A percentile compares a stretch with the other conserved stretches of the same genome.
These are phyloP conservation scores for Suillus hirtellus DNA, from an alignment of 768 basidiomycete genomes.

Conservation along the genomic window DNA sequence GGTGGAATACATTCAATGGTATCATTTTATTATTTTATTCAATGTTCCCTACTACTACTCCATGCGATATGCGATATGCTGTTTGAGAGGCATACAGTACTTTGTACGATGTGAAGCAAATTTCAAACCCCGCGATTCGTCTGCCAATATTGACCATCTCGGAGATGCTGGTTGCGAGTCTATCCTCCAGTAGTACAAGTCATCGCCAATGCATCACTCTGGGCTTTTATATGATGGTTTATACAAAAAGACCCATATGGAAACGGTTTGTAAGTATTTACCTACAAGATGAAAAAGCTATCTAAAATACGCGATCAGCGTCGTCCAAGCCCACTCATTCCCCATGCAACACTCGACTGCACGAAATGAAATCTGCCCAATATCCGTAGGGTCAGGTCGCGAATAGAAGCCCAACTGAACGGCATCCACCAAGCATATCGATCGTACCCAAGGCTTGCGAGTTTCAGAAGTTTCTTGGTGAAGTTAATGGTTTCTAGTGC, in stretches of 20 bases:
- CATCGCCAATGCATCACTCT: not conserved
- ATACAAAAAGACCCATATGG: too few relatives aligned
- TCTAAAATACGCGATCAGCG: slow-evolving; percentile 12
- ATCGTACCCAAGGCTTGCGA: slow-evolving; percentile 26
- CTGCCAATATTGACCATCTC: too few relatives aligned
- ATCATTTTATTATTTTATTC: too few relatives aligned
- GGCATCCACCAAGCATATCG: slow-evolving; percentile 27
- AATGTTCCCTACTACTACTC: too few relatives aligned
- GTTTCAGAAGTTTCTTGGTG: slow-evolving; percentile 36
- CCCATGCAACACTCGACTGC: slow-evolving; percentile 23
- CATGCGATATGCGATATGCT: too few relatives aligned
- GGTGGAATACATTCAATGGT: too few relatives aligned
- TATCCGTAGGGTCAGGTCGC: slow-evolving; percentile 27
- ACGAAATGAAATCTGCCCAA: slow-evolving; percentile 22
- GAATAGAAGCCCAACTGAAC: slow-evolving; percentile 25
- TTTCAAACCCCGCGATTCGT: too few relatives aligned
- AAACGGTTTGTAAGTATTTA: not conserved
- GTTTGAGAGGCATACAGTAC: too few relatives aligned
- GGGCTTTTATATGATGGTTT: not conserved
- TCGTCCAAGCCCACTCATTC: slow-evolving; percentile 29
- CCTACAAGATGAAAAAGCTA: not conserved
- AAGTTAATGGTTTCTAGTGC: slow-evolving; percentile 44
- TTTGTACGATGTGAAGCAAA: too few relatives aligned
- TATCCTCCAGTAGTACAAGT: not conserved
- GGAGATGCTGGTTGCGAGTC: too few relatives aligned